These are phyloP conservation scores for Blastomyces gilchristii DNA, from an alignment of 2,329 filamentous ascomycete genomes.

Conservation along the genomic window DNA sequence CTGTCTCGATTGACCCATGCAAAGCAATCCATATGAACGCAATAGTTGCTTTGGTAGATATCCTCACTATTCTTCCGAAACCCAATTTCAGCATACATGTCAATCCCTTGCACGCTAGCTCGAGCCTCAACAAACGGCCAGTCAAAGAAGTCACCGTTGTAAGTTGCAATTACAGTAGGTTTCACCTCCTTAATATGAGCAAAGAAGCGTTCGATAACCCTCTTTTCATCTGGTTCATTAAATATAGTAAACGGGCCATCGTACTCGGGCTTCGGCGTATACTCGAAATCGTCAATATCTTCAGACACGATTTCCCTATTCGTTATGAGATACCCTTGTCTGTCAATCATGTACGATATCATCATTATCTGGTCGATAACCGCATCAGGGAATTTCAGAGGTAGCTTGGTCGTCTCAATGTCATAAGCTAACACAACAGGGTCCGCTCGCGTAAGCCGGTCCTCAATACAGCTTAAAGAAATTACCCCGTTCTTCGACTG, in stretches of 20 bases:
- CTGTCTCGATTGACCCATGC: slow-evolving; percentile 98
- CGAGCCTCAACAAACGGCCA: slow-evolving; percentile 96
- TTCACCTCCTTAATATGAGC: slow-evolving; percentile 87
- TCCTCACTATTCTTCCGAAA: slow-evolving; percentile 94
- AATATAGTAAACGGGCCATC: slow-evolving; percentile 94
- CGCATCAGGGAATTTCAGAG: slow-evolving; percentile 92
- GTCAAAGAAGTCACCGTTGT: slow-evolving; percentile 99
- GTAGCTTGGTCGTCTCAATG: slow-evolving; percentile 94
- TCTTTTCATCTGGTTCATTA: slow-evolving; percentile 91
- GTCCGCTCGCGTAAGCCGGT: slow-evolving; percentile 79
- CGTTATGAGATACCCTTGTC: slow-evolving; percentile 93
- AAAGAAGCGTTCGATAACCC: slow-evolving; percentile 82
- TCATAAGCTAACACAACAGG: slow-evolving; percentile 98
- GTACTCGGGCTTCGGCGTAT: slow-evolving; percentile 95
- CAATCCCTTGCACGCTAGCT: slow-evolving; percentile 87
- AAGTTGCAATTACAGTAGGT: slow-evolving; percentile 97
- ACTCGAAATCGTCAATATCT: slow-evolving; percentile 95
- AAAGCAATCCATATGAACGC: slow-evolving; percentile 98
- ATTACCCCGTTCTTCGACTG: slow-evolving; percentile 86
- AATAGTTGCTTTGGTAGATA: slow-evolving; percentile 91
- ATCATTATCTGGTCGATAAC: slow-evolving; percentile 98
- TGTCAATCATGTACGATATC: slow-evolving; percentile 99
- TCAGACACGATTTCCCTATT: slow-evolving; percentile 97
- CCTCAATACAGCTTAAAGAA: slow-evolving; percentile 73
- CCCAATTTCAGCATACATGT: slow-evolving; percentile 98